Evolutionary conservation across 1,284 basidiomycete genomes (phyloP).

Genomic region (Sanghuangporus weigelae): DNA sequence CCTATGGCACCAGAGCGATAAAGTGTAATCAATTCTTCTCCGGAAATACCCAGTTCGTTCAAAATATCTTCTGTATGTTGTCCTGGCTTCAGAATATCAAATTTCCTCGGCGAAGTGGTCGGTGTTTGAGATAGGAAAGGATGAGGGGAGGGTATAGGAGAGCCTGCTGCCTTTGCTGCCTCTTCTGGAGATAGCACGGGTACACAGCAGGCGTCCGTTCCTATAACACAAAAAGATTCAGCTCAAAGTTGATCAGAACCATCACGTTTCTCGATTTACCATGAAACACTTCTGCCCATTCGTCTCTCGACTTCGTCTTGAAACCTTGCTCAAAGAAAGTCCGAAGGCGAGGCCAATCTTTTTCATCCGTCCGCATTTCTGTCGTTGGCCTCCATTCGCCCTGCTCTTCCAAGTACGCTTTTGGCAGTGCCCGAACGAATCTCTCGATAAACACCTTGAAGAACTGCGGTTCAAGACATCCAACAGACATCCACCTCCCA

Average conservation of each 20-base stretch:
- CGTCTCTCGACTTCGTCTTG: conserved; percentile 51
- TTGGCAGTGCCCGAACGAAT: conserved; percentile 49
- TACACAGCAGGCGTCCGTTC: conserved; percentile 70
- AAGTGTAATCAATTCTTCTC: neutral
- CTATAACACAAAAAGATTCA: conserved; percentile 28
- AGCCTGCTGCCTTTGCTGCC: conserved; percentile 33
- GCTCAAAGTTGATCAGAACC: neutral
- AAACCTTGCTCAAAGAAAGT: conserved; percentile 64
- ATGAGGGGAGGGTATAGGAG: conserved; percentile 42
- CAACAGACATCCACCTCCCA: conserved; percentile 72
- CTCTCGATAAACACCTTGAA: conserved; percentile 54
- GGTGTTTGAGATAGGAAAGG: conserved; percentile 32
- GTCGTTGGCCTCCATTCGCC: conserved; percentile 49
- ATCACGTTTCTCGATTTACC: conserved; percentile 34
- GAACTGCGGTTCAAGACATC: conserved; percentile 69
- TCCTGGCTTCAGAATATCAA: conserved; percentile 38
- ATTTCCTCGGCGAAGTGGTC: conserved; percentile 12
- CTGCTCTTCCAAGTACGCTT: conserved; percentile 31
- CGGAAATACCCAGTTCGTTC: conserved; percentile 29
- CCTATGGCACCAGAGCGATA: conserved; percentile 9
- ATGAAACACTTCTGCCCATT: conserved; percentile 66
- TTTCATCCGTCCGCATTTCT: conserved; percentile 44
- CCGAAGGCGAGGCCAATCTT: conserved; percentile 56
- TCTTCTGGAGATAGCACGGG: conserved; percentile 68
- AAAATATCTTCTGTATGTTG: conserved; percentile 50